Conservation (phyloP, 164 flowering plant species). For the Tetracentron sinense region DNA sequence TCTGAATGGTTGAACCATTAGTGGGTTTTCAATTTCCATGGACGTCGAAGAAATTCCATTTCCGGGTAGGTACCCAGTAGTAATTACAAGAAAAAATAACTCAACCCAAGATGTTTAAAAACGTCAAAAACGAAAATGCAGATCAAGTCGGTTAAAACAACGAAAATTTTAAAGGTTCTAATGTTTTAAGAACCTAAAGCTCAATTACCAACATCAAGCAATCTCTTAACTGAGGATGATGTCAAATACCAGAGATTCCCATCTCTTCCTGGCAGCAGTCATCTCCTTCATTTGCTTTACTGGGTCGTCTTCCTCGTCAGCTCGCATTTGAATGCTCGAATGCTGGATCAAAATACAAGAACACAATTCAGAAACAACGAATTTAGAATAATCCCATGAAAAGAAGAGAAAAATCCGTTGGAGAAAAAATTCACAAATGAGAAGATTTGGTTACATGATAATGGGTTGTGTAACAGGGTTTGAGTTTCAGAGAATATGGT, state of each 20-base stretch:
- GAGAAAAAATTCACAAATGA: not conserved
- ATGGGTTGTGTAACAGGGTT: conserved; percentile 1
- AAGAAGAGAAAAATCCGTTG: not conserved
- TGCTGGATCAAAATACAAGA: conserved; percentile 23
- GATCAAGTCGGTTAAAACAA: not conserved
- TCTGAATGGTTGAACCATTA: not conserved
- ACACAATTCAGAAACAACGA: conserved; percentile 16
- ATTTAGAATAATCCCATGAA: not conserved
- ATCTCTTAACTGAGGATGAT: conserved; percentile 9
- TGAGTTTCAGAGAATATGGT: conserved; percentile 9
- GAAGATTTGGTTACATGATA: not conserved
- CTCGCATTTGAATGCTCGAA: conserved; percentile 39
- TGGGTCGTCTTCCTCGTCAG: conserved; percentile 56
- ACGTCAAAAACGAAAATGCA: not conserved
- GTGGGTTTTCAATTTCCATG: not conserved
- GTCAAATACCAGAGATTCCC: conserved; percentile 80
- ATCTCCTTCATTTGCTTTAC: conserved; percentile 82
- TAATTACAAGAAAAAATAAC: not conserved
- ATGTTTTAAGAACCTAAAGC: not conserved
- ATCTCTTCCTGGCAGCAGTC: conserved; percentile 96
- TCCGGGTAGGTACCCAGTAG: not conserved
- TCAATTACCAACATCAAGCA: conserved; percentile 10
- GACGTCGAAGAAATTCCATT: not conserved
- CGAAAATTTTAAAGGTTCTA: not conserved
- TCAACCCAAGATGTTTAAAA: not conserved